Evolutionary conservation across 768 basidiomycete genomes (phyloP).

Genomic region (Podaxis carcinomalis): DNA sequence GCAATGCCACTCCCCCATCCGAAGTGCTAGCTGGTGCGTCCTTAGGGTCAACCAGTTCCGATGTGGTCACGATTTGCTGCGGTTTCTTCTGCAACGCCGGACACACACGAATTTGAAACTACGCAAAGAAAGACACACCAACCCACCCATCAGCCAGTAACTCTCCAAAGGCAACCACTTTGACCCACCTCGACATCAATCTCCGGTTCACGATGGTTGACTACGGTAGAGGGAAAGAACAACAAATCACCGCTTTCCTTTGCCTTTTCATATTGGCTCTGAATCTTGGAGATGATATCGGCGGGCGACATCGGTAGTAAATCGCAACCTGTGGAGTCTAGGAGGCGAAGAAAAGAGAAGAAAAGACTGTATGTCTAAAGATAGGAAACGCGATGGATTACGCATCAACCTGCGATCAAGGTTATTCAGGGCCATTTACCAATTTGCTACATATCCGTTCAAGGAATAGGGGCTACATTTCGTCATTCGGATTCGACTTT

Average conservation of each 20-base stretch:
- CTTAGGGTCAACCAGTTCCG: neutral
- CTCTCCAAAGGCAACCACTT: neutral
- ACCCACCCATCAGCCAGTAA: neutral
- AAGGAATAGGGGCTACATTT: neutral
- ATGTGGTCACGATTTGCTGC: conserved; percentile 36
- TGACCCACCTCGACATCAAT: conserved; percentile 54
- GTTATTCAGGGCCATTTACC: neutral
- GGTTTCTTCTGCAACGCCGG: conserved; percentile 83
- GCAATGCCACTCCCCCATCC: neutral
- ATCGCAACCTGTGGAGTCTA: neutral
- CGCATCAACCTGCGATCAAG: neutral
- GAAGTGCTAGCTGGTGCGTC: neutral
- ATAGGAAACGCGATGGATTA: neutral
- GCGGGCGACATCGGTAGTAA: conserved; percentile 27
- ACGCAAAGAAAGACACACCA: neutral
- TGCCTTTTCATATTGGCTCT: conserved; percentile 54
- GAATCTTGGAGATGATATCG: conserved; percentile 54
- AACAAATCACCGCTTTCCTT: conserved; percentile 60
- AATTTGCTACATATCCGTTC: neutral
- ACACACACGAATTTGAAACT: conserved; percentile 88
- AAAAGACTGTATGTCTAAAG: neutral
- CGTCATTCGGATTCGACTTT: neutral
- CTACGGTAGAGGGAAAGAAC: conserved; percentile 73
- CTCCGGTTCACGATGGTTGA: conserved; percentile 47
- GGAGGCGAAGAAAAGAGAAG: neutral